These are phyloP conservation scores for Ceratobasidium sp. DNA, from an alignment of 1,284 basidiomycete genomes.

Conservation along the genomic window DNA sequence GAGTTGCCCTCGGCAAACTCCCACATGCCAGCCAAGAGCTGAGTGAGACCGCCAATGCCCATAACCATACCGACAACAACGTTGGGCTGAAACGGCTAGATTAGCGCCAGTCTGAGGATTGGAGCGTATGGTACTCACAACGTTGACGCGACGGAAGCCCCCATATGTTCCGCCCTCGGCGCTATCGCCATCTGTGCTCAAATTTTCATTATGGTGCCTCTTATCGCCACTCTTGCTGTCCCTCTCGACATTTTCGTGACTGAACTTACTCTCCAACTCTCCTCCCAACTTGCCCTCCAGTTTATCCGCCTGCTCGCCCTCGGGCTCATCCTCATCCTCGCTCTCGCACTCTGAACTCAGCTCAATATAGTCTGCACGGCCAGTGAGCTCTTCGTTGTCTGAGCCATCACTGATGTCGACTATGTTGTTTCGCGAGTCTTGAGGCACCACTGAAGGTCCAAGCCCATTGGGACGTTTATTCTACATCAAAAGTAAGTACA, in stretches of 20 bases:
- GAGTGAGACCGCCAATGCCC: constrained; percentile 56
- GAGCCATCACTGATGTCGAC: background rate
- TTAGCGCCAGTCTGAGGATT: background rate
- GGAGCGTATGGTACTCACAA: background rate
- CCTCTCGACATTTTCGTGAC: background rate
- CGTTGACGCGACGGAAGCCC: constrained; percentile 9
- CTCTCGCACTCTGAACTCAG: background rate
- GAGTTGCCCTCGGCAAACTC: constrained; percentile 57
- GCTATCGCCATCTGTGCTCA: too few relatives aligned
- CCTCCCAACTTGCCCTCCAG: background rate
- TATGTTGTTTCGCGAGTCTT: background rate
- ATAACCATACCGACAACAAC: constrained; percentile 55
- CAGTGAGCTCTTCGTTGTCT: background rate
- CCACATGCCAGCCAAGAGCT: constrained; percentile 55
- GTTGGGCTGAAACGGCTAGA: constrained; percentile 51
- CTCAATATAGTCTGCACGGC: background rate
- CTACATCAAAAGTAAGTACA: background rate
- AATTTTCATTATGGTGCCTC: too few relatives aligned
- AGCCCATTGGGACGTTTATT: background rate
- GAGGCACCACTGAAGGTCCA: background rate
- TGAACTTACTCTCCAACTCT: background rate
- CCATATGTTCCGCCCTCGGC: too few relatives aligned
- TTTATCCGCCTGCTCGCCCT: background rate
- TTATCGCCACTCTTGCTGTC: too few relatives aligned
- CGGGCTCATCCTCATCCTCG: background rate